phyloP scores from a whole-genome alignment of 345 rosid genomes.

The Erodium maritimum region DNA sequence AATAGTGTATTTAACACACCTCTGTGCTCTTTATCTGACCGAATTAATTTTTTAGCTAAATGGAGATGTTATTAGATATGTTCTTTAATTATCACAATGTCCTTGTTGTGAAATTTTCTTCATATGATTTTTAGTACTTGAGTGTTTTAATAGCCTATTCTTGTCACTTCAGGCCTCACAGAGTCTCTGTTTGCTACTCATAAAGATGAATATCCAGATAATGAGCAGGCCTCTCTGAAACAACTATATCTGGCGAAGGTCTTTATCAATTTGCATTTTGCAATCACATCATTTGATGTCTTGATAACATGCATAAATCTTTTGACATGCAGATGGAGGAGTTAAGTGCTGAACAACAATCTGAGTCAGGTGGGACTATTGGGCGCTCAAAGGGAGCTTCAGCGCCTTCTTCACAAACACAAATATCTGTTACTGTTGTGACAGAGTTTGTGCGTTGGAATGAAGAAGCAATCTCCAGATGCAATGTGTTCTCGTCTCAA shows the following conservation, averaged over 20 bases:
- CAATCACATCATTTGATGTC: neutral
- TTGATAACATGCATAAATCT: slow-evolving; percentile 1
- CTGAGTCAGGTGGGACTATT: slow-evolving; percentile 77
- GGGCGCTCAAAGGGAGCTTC: slow-evolving; percentile 93
- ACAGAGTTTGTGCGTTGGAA: slow-evolving; percentile 97
- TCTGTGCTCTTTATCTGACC: neutral
- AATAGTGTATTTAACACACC: neutral
- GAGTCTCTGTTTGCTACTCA: slow-evolving; percentile 87
- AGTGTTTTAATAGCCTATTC: neutral
- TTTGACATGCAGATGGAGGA: slow-evolving; percentile 70
- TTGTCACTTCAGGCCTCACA: slow-evolving; percentile 51
- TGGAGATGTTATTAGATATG: too few relatives aligned
- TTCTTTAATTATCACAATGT: too few relatives aligned
- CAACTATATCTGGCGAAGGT: slow-evolving; percentile 92
- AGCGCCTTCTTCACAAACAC: slow-evolving; percentile 64
- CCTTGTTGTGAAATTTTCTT: neutral
- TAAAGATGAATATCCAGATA: slow-evolving; percentile 94
- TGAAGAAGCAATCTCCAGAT: slow-evolving; percentile 96
- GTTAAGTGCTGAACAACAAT: slow-evolving; percentile 60
- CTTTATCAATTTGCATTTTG: slow-evolving; percentile 7
- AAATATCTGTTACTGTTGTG: slow-evolving; percentile 95
- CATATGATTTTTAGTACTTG: neutral
- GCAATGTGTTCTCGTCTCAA: slow-evolving; percentile 79
- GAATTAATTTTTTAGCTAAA: neutral
- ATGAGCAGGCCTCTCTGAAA: slow-evolving; percentile 81